phyloP scores from a whole-genome alignment of 2,329 filamentous ascomycete species.

The Colletotrichum horii region DNA sequence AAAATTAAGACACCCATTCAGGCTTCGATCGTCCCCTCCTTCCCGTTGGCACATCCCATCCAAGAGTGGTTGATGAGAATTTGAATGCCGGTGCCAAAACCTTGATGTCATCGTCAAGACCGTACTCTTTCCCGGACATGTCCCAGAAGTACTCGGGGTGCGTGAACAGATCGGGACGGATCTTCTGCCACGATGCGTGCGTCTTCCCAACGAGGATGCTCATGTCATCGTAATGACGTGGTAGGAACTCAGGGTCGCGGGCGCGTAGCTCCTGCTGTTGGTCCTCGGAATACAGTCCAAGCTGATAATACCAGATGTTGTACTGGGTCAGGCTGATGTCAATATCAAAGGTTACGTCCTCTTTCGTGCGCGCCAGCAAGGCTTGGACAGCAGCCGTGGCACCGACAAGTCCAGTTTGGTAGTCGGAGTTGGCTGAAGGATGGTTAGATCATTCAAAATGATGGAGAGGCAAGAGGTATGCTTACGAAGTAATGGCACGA shows the following conservation, averaged over 20 bases:
- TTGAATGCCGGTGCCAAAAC: neutral
- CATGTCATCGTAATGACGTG: neutral
- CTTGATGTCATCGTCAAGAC: neutral
- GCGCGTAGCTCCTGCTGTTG: conserved; percentile 17
- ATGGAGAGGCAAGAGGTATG: accelerated
- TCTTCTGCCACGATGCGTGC: neutral
- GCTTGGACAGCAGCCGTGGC: neutral
- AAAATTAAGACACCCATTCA: neutral
- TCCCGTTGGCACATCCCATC: neutral
- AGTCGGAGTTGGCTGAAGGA: neutral
- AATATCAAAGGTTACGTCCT: conserved; percentile 25
- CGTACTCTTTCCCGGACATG: neutral
- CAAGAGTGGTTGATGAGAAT: neutral
- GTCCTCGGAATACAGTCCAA: conserved; percentile 24
- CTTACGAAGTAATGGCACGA: neutral
- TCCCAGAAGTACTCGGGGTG: neutral
- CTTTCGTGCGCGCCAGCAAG: conserved; percentile 21
- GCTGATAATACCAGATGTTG: conserved; percentile 29
- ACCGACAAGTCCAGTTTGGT: neutral
- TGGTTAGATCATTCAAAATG: accelerated
- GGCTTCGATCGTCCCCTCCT: neutral
- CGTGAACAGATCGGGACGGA: neutral
- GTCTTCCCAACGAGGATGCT: neutral
- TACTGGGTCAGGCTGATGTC: conserved; percentile 31
- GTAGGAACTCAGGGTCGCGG: neutral